Evolutionary conservation across 2,329 filamentous ascomycete species (phyloP).

Genomic region (Arthrobotrys megalospora): DNA sequence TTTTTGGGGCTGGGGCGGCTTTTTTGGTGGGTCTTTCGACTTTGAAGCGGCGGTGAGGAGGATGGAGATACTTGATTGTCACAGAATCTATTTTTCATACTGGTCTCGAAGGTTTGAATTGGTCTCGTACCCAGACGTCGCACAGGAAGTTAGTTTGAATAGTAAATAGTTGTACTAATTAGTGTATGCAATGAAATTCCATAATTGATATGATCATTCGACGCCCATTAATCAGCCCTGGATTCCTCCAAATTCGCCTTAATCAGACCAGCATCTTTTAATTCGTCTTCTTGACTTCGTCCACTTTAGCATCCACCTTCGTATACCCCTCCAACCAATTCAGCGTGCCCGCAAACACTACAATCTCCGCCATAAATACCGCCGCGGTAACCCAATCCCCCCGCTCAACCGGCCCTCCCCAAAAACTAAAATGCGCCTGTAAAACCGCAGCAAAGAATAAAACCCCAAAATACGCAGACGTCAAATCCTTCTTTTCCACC

Average conservation of each 20-base stretch:
- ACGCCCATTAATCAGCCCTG: too few relatives aligned
- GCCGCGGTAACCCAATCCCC: background rate
- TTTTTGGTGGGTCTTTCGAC: slow-evolving; percentile 29
- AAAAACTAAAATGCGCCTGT: slow-evolving; percentile 46
- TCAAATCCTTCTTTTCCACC: slow-evolving; percentile 29
- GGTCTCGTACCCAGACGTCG: too few relatives aligned
- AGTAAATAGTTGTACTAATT: too few relatives aligned
- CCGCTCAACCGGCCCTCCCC: background rate
- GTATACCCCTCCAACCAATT: slow-evolving; percentile 32
- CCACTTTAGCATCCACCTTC: background rate
- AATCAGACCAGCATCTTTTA: too few relatives aligned
- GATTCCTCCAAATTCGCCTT: too few relatives aligned
- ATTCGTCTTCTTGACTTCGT: slow-evolving; percentile 21
- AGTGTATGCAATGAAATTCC: background rate
- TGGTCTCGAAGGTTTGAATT: too few relatives aligned
- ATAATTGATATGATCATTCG: too few relatives aligned
- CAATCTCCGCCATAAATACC: slow-evolving; percentile 22
- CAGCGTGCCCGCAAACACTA: slow-evolving; percentile 19
- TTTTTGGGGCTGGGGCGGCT: background rate
- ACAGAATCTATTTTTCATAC: background rate
- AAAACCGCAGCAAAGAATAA: slow-evolving; percentile 7
- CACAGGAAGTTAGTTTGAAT: too few relatives aligned
- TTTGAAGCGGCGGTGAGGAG: background rate
- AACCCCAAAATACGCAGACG: slow-evolving; percentile 23
- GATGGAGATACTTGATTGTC: too few relatives aligned